Percentiles rank a stretch among this genome's conserved stretches.
phyloP scores from a whole-genome alignment of 148 eudicot species.

The Pharnaceum exiguum region DNA sequence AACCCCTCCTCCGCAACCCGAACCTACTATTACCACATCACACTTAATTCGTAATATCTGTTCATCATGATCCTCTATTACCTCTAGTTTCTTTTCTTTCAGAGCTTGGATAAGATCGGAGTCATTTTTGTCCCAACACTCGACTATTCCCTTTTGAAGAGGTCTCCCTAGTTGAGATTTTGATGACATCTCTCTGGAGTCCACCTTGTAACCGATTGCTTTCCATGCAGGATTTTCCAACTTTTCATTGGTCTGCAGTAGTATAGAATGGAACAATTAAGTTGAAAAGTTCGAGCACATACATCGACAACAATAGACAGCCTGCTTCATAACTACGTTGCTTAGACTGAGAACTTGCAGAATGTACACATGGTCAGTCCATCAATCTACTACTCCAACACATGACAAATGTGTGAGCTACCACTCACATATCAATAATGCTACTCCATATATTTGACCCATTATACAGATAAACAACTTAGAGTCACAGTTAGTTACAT shows the following conservation, averaged over 20 bases:
- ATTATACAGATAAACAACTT: too few relatives aligned
- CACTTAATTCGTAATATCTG: conserved; percentile 43
- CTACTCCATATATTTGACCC: too few relatives aligned
- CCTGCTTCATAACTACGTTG: neutral
- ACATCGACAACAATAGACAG: neutral
- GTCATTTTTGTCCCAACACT: conserved; percentile 40
- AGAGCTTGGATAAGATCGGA: conserved; percentile 47
- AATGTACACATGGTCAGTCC: too few relatives aligned
- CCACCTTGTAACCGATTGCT: conserved; percentile 69
- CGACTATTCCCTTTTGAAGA: conserved; percentile 70
- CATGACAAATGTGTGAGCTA: too few relatives aligned
- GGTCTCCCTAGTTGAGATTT: conserved; percentile 45
- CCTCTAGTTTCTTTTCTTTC: conserved; percentile 46
- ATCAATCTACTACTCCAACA: too few relatives aligned
- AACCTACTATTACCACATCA: conserved; percentile 78
- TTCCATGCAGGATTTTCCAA: conserved; percentile 62
- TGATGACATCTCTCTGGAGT: conserved; percentile 20
- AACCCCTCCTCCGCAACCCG: conserved; percentile 92
- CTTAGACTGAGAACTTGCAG: neutral
- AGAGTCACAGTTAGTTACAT: too few relatives aligned
- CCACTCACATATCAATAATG: too few relatives aligned
- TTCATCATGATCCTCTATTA: conserved; percentile 31
- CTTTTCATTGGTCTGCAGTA: conserved; percentile 60
- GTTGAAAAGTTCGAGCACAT: neutral
- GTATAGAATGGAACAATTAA: neutral